Evolutionary conservation across 2,329 filamentous ascomycete genomes (phyloP), one percentile per base, ranked within the genome.

Genomic region (Celoporthe dispersa): DNA sequence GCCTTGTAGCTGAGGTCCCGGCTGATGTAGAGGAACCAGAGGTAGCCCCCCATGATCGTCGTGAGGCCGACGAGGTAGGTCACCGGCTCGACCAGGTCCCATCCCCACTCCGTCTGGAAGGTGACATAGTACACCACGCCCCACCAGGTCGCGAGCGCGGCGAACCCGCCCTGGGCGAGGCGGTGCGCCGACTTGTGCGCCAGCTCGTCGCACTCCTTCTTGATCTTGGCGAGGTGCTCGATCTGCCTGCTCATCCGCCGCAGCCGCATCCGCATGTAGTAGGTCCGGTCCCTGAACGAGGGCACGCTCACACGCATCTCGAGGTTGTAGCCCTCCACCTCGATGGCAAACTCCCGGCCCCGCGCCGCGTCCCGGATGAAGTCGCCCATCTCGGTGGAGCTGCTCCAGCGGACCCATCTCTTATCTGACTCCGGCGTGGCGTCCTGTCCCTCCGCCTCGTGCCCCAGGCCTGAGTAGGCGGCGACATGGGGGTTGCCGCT

Each of bases 1-100:
- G 91, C 91, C 74, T 92, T 91, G 83, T 97, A 97, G 73, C 89
- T 93, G 14, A 97, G 90, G 80, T 97, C 94, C 28, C 92, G 89
- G 81, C 94, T 97, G 82, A 97, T 93, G 81, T 94, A 97, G 16
- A 97, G 83, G 79, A 98, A 97, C 93, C 94, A 98, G 67, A 97
- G 84, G 77, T 98, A 98, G 74, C 94, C 94, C 9, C 91, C 91
- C 83, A 97, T 97, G 76, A 97, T 88, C 16, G 92, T 94, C 0
- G 90, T 89, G 73, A 98, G 84, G n/a, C 94, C 92, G 2, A 92
- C 94, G 22, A 97, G 88, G 77, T 97, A 97, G 44, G 94, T 97
- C 2, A 97, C 89, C 0, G 94, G 94, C 80, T 97, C 94, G 84
- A 97, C 94, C 8, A 94, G 87, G 75, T 97, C 94, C 94, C 94